Evolutionary conservation across 2,329 filamentous ascomycete genomes (phyloP).

Genomic region (Arthrobotrys musiformis): DNA sequence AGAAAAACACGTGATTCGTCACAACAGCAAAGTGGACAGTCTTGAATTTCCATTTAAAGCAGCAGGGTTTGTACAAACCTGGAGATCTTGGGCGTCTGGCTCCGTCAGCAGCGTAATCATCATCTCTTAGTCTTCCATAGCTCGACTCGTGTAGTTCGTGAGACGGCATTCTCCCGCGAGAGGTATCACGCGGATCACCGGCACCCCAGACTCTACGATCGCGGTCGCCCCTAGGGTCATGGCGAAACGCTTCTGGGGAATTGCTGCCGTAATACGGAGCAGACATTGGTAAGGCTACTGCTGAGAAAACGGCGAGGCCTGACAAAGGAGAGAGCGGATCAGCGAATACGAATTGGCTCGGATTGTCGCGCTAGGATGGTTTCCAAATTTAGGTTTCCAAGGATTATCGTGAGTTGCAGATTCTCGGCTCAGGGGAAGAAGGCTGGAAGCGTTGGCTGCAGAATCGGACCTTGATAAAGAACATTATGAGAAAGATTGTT

Average conservation of each 20-base stretch:
- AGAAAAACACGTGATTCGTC: conserved; percentile 21
- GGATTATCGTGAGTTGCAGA: conserved; percentile 10
- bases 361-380: conserved; percentile 4
- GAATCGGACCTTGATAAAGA: conserved; percentile 47
- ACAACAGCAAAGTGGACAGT: not conserved
- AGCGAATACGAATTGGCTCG: not conserved
- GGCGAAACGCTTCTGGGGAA: conserved; percentile 47
- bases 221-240: conserved; percentile 41
- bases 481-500: conserved; percentile 56
- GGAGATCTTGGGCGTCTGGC: conserved; percentile 41
- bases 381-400: conserved; percentile 3
- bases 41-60: not conserved
- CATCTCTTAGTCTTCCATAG: conserved; percentile 50
- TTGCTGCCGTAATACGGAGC: conserved; percentile 53
- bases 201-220: conserved; percentile 40
- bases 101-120: conserved; percentile 43
- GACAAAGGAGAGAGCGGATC: not conserved
- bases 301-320: not conserved
- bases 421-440: conserved; percentile 11
- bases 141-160: conserved; percentile 42
- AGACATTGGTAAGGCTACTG: conserved; percentile 27
- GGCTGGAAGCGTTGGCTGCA: conserved; percentile 21
- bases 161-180: conserved; percentile 45
- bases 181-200: conserved; percentile 47
- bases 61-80: conserved; percentile 42